Evolutionary conservation across 257 asterid species (phyloP).

Genomic region (Solanum pinnatisectum): DNA sequence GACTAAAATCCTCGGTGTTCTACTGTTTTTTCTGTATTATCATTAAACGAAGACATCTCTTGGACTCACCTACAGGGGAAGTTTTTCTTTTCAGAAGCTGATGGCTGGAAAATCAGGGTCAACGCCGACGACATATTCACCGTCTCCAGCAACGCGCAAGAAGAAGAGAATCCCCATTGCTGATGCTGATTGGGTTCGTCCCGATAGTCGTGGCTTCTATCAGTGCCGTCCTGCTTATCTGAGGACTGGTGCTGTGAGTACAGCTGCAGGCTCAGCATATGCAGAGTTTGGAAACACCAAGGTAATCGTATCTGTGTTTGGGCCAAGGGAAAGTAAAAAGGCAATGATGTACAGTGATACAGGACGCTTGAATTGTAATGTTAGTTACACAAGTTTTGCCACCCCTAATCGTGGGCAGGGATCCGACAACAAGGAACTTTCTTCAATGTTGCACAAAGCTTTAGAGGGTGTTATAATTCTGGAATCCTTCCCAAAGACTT

Average conservation of each 20-base stretch:
- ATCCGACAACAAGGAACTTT: slow-evolving; percentile 68
- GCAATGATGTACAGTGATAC: slow-evolving; percentile 89
- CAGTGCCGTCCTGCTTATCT: slow-evolving; percentile 93
- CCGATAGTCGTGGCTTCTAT: slow-evolving; percentile 76
- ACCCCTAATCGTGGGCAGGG: slow-evolving; percentile 66
- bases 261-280: slow-evolving; percentile 98
- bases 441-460: slow-evolving; percentile 89
- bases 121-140: slow-evolving; percentile 64
- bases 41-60: background rate
- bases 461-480: slow-evolving; percentile 87
- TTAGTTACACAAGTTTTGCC: slow-evolving; percentile 78
- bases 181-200: slow-evolving; percentile 67
- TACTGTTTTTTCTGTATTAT: background rate
- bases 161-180: slow-evolving; percentile 24
- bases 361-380: slow-evolving; percentile 84
- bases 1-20: background rate
- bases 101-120: slow-evolving; percentile 50
- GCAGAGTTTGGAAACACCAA: slow-evolving; percentile 94
- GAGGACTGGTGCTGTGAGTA: slow-evolving; percentile 82
- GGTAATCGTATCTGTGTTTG: slow-evolving; percentile 94
- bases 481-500: slow-evolving; percentile 89
- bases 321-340: slow-evolving; percentile 96
- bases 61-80: background rate
- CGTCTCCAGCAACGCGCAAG: slow-evolving; percentile 39
- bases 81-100: background rate